Evolutionary conservation across 495 filamentous ascomycete genomes (phyloP).

Genomic region (Astrothelium macrocarpum): DNA sequence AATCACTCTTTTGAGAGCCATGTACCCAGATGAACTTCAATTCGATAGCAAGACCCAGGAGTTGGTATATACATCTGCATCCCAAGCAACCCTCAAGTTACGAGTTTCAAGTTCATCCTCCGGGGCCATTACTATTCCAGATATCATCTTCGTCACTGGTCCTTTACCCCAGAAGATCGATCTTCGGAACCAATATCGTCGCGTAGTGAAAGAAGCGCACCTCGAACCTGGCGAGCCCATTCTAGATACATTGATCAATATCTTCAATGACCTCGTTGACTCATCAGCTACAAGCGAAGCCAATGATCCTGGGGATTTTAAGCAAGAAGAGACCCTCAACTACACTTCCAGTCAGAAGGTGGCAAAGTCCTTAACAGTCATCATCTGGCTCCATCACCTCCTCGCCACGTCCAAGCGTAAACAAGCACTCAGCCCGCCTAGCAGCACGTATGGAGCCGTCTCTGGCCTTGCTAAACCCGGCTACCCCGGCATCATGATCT

Average conservation of each 20-base stretch:
- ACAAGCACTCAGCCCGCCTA: conserved; percentile 25
- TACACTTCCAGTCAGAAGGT: not conserved
- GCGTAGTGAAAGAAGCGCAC: conserved; percentile 9
- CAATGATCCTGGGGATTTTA: too few species aligned
- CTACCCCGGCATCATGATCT: conserved; percentile 33
- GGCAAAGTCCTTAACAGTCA: conserved; percentile 22
- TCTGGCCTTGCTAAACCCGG: conserved; percentile 33
- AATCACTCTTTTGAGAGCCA: conserved; percentile 27
- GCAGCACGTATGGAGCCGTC: conserved; percentile 8
- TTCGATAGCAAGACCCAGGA: conserved; percentile 22
- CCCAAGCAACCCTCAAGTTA: conserved; percentile 16
- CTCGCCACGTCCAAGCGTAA: conserved; percentile 34
- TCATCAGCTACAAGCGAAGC: conserved; percentile 3
- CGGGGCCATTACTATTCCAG: conserved; percentile 15
- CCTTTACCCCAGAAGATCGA: conserved; percentile 16
- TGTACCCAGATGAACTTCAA: conserved; percentile 29
- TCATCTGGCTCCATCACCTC: conserved; percentile 36
- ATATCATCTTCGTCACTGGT: conserved; percentile 23
- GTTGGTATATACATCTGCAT: conserved; percentile 21
- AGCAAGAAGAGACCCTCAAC: too few species aligned
- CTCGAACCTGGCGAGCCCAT: conserved; percentile 26
- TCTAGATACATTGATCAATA: conserved; percentile 28
- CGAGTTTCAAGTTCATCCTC: conserved; percentile 28
- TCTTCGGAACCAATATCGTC: conserved; percentile 15
- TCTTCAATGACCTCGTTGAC: conserved; percentile 23